Evolutionary conservation across 768 basidiomycete genomes (phyloP), one percentile per base, ranked within the genome.

Genomic region (Cantharellus cinnabarinus): DNA sequence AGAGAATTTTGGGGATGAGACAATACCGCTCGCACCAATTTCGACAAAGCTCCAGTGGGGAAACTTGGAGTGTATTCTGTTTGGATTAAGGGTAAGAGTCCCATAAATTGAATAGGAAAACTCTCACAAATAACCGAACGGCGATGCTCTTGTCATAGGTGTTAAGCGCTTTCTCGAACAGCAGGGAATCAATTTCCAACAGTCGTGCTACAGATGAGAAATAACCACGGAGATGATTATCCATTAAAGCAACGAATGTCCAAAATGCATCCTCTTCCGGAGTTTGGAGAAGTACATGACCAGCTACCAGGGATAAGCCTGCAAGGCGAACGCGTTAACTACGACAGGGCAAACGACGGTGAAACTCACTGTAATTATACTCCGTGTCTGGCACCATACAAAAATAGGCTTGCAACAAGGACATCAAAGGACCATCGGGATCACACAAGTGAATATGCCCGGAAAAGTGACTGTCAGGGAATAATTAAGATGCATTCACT

Each of bases 181-280:
- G 67, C 2, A 77, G 73, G 0, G 84, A 77, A 61, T 89, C 88
- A 4, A 89, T 81, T 63, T 88, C 86, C 59, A 87, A 71, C 67
- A 86, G 84, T 2, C 74, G 72, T 2, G 74, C 70, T 56, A 70
- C 75, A 2, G 74, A 65, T 42, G 82, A 77, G 66, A 87, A 90
- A 67, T 88, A 88, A 0, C 81, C 73, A 1, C 87, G 81, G n/a
- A 89, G 72, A 63, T 88, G 81, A 0, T 78, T 76, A 63, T 89
- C 85, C 87, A 90, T 90, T 63, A 89, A 71, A 2, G 85, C 86
- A 0, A 85, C 76, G 66, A 89, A 89, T 20, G 85, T 89, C 87
- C 87, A 90, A 68, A 90, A 90, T 0, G 85, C 87, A 63, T 90
- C 88, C 67, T 90, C 88, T 62, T 90, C 87, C 0, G 87, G 88